A percentile compares a stretch with the other conserved stretches of the same genome.
phyloP scores from a whole-genome alignment of 1,139 yeast species.

The Zygotorulaspora mrakii region DNA sequence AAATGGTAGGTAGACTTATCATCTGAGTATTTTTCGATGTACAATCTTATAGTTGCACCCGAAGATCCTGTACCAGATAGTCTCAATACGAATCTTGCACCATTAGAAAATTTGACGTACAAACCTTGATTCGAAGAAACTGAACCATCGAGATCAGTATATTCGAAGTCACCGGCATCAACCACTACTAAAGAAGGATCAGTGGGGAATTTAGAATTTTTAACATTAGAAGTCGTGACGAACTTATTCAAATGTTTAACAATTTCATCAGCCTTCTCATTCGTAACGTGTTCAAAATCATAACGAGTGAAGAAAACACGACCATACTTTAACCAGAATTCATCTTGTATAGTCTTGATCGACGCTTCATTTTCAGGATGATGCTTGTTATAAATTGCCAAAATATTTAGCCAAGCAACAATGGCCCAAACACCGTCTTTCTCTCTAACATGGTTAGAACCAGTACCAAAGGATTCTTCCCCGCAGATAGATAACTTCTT shows the following conservation, averaged over 20 bases:
- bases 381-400: constrained; percentile 68
- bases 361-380: constrained; percentile 59
- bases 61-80: constrained; percentile 97
- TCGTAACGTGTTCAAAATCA: constrained; percentile 80
- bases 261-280: constrained; percentile 71
- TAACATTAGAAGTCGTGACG: constrained; percentile 42
- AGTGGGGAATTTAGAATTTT: constrained; percentile 43
- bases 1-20: constrained; percentile 51
- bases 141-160: constrained; percentile 92
- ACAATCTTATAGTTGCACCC: constrained; percentile 94
- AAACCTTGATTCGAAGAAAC: constrained; percentile 91
- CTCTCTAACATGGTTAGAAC: constrained; percentile 94
- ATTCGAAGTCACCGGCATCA: constrained; percentile 85
- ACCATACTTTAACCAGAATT: constrained; percentile 91
- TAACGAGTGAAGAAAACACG: constrained; percentile 97
- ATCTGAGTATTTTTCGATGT: constrained; percentile 75
- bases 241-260: constrained; percentile 54
- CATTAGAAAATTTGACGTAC: constrained; percentile 74
- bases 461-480: constrained; percentile 97
- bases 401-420: constrained; percentile 92
- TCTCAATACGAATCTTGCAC: constrained; percentile 84
- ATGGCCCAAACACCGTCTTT: constrained; percentile 98
- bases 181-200: constrained; percentile 49
- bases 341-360: constrained; percentile 73
- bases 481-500: constrained; percentile 94